Conservation (phyloP, 2,329 filamentous ascomycete species). For the Alternaria brassicae region DNA sequence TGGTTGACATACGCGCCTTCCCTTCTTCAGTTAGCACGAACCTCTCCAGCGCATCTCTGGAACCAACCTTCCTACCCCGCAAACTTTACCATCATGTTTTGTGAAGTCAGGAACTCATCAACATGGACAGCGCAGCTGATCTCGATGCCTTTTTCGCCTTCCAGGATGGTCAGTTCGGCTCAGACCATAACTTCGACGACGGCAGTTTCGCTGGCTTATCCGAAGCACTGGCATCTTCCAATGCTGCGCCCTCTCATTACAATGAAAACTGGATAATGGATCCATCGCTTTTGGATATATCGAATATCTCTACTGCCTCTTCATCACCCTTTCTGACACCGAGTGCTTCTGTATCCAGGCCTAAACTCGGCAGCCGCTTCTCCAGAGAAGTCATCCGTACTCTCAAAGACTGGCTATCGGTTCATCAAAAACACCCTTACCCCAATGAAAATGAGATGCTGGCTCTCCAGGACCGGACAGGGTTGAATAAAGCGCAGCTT, state of each 20-base stretch:
- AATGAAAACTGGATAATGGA: conserved; percentile 13
- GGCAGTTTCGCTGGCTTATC: conserved; percentile 11
- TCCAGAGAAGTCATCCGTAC: conserved; percentile 33
- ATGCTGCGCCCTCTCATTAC: neutral
- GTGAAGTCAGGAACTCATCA: neutral
- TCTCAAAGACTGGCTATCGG: conserved; percentile 34
- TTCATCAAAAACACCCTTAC: conserved; percentile 33
- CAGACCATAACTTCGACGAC: conserved; percentile 4
- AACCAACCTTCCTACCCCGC: conserved; percentile 3
- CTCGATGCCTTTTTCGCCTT: neutral
- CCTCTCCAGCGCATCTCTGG: conserved; percentile 4
- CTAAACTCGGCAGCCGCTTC: conserved; percentile 33
- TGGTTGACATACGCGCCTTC: conserved; percentile 16
- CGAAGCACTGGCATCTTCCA: conserved; percentile 5
- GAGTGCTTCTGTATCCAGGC: conserved; percentile 13
- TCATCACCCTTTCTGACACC: conserved; percentile 20
- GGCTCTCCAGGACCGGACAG: conserved; percentile 28
- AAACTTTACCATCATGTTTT: neutral
- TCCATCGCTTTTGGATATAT: neutral
- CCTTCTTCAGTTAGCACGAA: conserved; percentile 11
- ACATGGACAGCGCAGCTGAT: neutral
- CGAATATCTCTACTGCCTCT: conserved; percentile 21
- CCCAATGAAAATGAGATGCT: conserved; percentile 31
- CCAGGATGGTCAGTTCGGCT: neutral
- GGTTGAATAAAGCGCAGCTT: conserved; percentile 35